These are phyloP conservation scores for Keithomyces neogunnii DNA, from an alignment of 2,329 filamentous ascomycete species.

Conservation along the genomic window DNA sequence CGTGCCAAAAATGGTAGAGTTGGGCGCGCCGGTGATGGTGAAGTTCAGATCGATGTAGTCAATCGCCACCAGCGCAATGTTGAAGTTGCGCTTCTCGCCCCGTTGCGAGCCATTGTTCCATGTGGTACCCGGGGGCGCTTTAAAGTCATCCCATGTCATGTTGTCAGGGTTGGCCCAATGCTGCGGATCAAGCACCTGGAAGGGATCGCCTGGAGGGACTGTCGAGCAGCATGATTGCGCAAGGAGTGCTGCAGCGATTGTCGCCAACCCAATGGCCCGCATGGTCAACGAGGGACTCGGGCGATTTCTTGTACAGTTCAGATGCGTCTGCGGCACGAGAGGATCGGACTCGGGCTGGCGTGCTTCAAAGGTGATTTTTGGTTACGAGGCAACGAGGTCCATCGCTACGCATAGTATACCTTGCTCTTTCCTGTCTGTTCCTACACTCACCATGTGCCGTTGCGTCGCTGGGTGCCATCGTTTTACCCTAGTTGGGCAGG, in stretches of 20 bases:
- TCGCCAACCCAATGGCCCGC: not conserved
- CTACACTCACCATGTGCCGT: too few species aligned
- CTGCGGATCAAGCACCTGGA: constrained; percentile 41
- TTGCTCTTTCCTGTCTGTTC: too few species aligned
- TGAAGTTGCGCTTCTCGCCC: constrained; percentile 43
- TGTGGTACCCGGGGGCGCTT: constrained; percentile 34
- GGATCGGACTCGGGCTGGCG: too few species aligned
- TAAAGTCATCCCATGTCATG: constrained; percentile 44
- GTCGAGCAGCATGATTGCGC: not conserved
- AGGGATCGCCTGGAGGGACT: constrained; percentile 26
- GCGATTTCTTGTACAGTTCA: too few species aligned
- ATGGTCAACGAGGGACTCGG: not conserved
- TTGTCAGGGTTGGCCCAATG: constrained; percentile 44
- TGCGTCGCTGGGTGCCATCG: too few species aligned
- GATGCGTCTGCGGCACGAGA: too few species aligned
- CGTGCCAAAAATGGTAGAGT: constrained; percentile 42
- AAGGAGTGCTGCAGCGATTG: not conserved
- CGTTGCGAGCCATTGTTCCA: constrained; percentile 36
- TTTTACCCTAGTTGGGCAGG: too few species aligned
- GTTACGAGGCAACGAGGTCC: too few species aligned
- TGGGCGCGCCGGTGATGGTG: constrained; percentile 34
- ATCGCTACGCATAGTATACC: too few species aligned
- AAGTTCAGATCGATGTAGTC: constrained; percentile 43
- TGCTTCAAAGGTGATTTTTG: too few species aligned
- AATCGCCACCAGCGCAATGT: constrained; percentile 44